Conservation (phyloP, 495 filamentous ascomycete species). For the Penicillium alfredii region DNA sequence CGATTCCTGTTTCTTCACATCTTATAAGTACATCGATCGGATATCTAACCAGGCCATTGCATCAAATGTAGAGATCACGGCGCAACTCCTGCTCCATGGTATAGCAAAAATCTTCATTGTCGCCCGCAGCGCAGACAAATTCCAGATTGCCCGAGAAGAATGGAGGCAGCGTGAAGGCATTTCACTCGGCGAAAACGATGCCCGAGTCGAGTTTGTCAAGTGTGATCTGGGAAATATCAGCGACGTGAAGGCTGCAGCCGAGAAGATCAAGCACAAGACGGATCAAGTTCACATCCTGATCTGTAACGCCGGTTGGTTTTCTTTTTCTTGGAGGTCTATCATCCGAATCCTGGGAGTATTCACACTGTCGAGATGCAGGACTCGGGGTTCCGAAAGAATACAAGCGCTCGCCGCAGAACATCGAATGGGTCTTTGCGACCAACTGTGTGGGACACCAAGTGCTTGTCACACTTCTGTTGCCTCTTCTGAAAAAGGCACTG, state of each 20-base stretch:
- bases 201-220: slow-evolving; percentile 24
- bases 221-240: slow-evolving; percentile 30
- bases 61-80: slow-evolving; percentile 25
- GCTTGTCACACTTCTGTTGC: slow-evolving; percentile 31
- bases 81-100: slow-evolving; percentile 36
- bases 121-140: slow-evolving; percentile 25
- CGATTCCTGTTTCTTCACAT: no score
- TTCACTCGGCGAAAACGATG: slow-evolving; percentile 10
- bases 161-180: slow-evolving; percentile 18
- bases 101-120: slow-evolving; percentile 32
- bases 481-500: slow-evolving; percentile 21
- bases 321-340: background rate
- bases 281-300: slow-evolving; percentile 33
- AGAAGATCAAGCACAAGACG: slow-evolving; percentile 12
- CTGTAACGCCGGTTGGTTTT: slow-evolving; percentile 32
- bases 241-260: slow-evolving; percentile 18
- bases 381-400: slow-evolving; percentile 15
- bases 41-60: no score
- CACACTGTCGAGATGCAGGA: no score
- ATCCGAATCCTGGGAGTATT: no score
- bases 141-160: slow-evolving; percentile 15
- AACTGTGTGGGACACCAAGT: slow-evolving; percentile 39
- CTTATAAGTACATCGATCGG: background rate
- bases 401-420: slow-evolving; percentile 21
- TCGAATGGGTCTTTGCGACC: slow-evolving; percentile 31